phyloP scores from a whole-genome alignment of 2,329 filamentous ascomycete genomes.

The Didymella pinodella region DNA sequence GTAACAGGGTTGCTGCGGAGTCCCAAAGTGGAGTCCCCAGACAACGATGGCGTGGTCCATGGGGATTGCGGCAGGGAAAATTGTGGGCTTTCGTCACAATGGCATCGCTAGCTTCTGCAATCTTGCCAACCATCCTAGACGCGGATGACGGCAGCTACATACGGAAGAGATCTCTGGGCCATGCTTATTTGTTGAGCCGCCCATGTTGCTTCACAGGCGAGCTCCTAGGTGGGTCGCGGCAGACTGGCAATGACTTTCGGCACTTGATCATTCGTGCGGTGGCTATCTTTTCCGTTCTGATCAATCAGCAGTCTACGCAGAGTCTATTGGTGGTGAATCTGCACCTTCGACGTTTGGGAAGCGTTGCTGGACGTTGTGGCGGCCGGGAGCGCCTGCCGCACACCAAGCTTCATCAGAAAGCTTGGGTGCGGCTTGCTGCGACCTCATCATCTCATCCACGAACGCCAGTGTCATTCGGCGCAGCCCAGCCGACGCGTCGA shows the following conservation, averaged over 20 bases:
- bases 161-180: constrained; percentile 10
- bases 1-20: constrained; percentile 14
- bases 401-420: constrained; percentile 16
- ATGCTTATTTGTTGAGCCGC: constrained; percentile 17
- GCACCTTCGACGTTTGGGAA: not conserved
- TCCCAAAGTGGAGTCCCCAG: constrained; percentile 32
- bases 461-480: constrained; percentile 4
- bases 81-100: constrained; percentile 18
- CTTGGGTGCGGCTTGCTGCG: constrained; percentile 12
- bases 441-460: constrained; percentile 4
- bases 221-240: constrained; percentile 11
- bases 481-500: constrained; percentile 3
- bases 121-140: constrained; percentile 11
- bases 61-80: constrained; percentile 21
- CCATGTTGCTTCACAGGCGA: constrained; percentile 11
- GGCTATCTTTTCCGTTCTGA: not conserved
- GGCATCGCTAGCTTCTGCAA: constrained; percentile 21
- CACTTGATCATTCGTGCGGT: constrained; percentile 6
- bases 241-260: constrained; percentile 12
- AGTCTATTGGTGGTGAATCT: not conserved
- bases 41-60: constrained; percentile 20
- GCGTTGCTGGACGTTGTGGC: not conserved
- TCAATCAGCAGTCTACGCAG: constrained; percentile 7
- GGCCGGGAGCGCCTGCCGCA: constrained; percentile 7
- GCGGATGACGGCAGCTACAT: constrained; percentile 20